Base-by-base conservation (phyloP, 805 yeast species). In the Candida andamanensis region DNA sequence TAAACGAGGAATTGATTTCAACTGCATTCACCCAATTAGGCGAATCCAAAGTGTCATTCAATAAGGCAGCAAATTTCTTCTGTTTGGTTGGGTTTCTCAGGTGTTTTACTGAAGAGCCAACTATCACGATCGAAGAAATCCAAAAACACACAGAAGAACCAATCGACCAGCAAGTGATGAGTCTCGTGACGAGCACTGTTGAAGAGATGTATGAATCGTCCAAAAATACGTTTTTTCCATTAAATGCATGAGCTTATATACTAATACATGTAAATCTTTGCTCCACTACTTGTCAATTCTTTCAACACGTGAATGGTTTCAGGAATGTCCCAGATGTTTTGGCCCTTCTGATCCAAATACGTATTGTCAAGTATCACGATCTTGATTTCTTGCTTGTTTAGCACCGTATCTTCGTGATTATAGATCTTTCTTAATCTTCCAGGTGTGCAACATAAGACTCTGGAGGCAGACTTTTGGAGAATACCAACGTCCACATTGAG, bases 391-490 rank as follows among this genome's bases (percentile, higher is more conserved):
- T 58, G 53, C 13, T 52, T 50, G 5, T 47, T 46, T 32, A 75
- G 48, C 6, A 66, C 63, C 13, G 64, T 44, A 10, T 66, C 68
- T 29, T 64, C 72, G 15, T 63, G 60, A 15, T 62, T 51, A 22
- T 74, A 47, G 5, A 79, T 65, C 44, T 70, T 74, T 8, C 49
- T 43, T 12, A 77, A 50, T 33, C 89, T 62, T 2, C 80, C 79
- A 1, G 86, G 78, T 0, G 90, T 81, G 24, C 80, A 68, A 23
- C 79, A 74, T 26, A 79, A 64, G 1, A 81, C 55, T 29, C 79
- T 57, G 2, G 77, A 58, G 39, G 57, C 42, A 20, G 78, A 60
- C 26, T 67, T 53, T 36, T 56, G 50, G 24, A 76, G 54, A 18
- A 67, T 41, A 30, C 63, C 61, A 33, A 74, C 47, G 47, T 85